A percentile compares a stretch with the other conserved stretches of the same genome.
These are phyloP conservation scores for Pleurozium schreberi DNA, from an alignment of 225 moss, liverwort and hornwort genomes.

Conservation along the genomic window DNA sequence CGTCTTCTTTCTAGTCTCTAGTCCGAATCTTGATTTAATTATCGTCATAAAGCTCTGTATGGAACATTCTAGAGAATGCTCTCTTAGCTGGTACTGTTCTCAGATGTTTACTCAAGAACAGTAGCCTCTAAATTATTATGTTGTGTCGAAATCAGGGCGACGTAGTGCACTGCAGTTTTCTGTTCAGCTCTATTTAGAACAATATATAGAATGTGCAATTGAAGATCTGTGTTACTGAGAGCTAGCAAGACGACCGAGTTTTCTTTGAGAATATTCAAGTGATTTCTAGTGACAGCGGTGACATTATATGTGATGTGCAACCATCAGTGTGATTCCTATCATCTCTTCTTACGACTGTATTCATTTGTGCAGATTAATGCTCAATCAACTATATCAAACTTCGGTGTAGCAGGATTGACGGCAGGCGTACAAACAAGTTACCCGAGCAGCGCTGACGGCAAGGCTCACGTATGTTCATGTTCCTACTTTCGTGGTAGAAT, in stretches of 20 bases:
- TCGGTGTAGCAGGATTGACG: conserved; percentile 41
- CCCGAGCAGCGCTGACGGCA: conserved; percentile 21
- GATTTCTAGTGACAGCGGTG: neutral
- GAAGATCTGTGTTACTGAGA: neutral
- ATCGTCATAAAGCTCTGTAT: neutral
- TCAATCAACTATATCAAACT: conserved; percentile 30
- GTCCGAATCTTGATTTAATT: neutral
- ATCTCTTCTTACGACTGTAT: neutral
- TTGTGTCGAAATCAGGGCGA: neutral
- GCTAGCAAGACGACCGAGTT: neutral
- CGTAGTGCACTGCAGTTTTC: neutral
- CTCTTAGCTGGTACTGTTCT: neutral
- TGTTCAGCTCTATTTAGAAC: too few species aligned
- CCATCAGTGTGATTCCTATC: neutral
- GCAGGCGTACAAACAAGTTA: conserved; percentile 32
- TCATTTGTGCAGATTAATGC: conserved; percentile 19
- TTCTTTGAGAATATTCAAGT: neutral
- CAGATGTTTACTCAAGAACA: neutral
- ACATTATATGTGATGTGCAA: neutral
- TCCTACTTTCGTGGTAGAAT: neutral
- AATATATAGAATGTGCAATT: neutral
- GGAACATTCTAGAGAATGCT: neutral
- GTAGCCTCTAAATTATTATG: neutral
- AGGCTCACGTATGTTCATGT: conserved; percentile 30
- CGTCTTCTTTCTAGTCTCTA: neutral